Base-by-base conservation (phyloP, 164 flowering plant genomes). In the Umbilicus rupestris region DNA sequence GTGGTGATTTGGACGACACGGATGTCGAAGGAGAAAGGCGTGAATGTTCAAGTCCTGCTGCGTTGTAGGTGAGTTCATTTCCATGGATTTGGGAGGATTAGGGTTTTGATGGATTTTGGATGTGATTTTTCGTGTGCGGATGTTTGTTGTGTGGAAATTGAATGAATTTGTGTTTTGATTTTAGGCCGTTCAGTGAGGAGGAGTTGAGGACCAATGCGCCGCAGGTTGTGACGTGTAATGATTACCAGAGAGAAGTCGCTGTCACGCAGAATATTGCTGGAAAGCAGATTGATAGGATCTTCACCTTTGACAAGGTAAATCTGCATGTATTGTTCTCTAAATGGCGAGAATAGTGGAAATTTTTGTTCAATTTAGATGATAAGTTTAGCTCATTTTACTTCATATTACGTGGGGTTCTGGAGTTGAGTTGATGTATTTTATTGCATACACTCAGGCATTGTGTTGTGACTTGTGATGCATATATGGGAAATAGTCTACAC, bases 181-280 rank as follows among this genome's bases (percentile, higher is more conserved):
- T 16, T 9, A 94, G 98, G 81, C 98, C 98, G 9, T 94, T 89
- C 69, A 94, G 95, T 44, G 96, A 86, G 0, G 98, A 91, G 0
- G 98, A 94, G 79, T 76, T 89, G 78, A 75, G 93, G 80, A 85
- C 66, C 70, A 86, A 89, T 70, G 97, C 98, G 14, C 98, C 98
- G 24, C 95, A 89, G 69, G 96, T 94, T 35, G 81, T 94, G 37
- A 85, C 93, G 2, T 94, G 98, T 69, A 83, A 83, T 41, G 97
- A 94, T 1, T 87, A 73, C 69, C 85, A 81, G 74, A 80, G 96
- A 68, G 98, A 94, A 72, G 98, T 94, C 12, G 74, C 95, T 0
- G 93, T 91, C 30, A 83, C 95, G n/a, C 98, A 94, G 80, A 87
- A 73, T 71, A 94, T 91, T 11, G 98, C 97, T 1, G 97, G 96